phyloP scores from a whole-genome alignment of 768 basidiomycete species.

The Scleroderma citrinum region DNA sequence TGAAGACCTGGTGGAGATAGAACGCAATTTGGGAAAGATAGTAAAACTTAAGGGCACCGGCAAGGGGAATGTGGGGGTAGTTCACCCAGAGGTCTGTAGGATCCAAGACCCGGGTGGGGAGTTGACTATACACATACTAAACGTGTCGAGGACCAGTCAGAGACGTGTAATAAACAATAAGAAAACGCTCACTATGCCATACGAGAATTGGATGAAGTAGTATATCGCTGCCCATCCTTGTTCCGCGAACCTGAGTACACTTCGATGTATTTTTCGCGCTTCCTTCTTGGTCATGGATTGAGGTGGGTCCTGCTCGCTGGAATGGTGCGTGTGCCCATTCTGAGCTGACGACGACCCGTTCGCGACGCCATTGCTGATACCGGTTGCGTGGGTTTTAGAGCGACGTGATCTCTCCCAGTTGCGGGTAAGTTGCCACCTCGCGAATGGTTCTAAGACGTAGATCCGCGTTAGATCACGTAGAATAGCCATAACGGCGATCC shows the following conservation, averaged over 20 bases:
- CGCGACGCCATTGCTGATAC: conserved; percentile 10
- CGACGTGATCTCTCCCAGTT: conserved; percentile 34
- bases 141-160: conserved; percentile 7
- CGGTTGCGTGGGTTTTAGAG: conserved; percentile 7
- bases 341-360: conserved; percentile 23
- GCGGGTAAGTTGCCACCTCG: conserved; percentile 63
- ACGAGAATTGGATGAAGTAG: conserved; percentile 66
- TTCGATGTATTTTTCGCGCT: conserved; percentile 57
- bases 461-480: conserved; percentile 75
- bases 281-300: conserved; percentile 37
- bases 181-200: conserved; percentile 70
- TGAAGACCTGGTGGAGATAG: conserved; percentile 87
- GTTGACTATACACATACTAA: conserved; percentile 74
- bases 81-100: conserved; percentile 65
- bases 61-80: conserved; percentile 79
- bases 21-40: conserved; percentile 83
- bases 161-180: conserved; percentile 6
- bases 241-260: conserved; percentile 85
- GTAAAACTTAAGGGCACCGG: conserved; percentile 83
- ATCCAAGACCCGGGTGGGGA: conserved; percentile 61
- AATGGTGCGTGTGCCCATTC: conserved; percentile 28
- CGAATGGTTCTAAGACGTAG: conserved; percentile 74
- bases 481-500: conserved; percentile 82
- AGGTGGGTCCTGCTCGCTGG: conserved; percentile 17
- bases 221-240: conserved; percentile 91